Base-by-base conservation (phyloP, 345 rosid genomes). In the Dipteronia dyeriana region DNA sequence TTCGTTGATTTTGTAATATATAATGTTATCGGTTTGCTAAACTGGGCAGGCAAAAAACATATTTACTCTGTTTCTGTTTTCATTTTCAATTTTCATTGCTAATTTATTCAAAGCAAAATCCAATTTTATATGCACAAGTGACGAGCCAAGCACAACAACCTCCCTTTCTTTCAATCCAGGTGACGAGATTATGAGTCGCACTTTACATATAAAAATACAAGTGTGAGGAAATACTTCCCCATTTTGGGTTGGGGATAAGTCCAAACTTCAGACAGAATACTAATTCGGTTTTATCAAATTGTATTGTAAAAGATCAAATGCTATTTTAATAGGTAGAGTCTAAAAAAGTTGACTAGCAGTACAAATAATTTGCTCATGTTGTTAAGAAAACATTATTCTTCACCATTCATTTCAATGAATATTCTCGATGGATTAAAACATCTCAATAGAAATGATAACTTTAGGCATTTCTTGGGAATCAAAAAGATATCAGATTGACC, bases 41-140 rank as follows among this genome's bases (percentile, higher is more conserved):
- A 19, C 59, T 17, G n/a, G 68, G 68, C 16, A 45, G 41, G 69
- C 29, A 14, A 73, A 16, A 62, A 59, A 62, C 60, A 74, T 45
- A 39, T 61, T 43, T 14, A 51, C 47, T 34, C 76, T 14, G 41
- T 60, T 61, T 39, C 22, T 71, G 16, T 31, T 34, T n/a, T n/a
- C 61, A 31, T 7, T 54, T 57, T 54, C 47, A 7, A 31, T 7
- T 54, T 57, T 54, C 47, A 7, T n/a, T 56, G 47, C 26, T 31
- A 31, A 10, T n/a, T 34, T 49, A 70, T 57, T 51, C n/a, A 53
- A 41, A 53, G n/a, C 57, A 16, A 53, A 53, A 16, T 53, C 57
- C 57, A 53, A 53, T 14, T 14, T 51, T 2, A 45, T 45, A 10
- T 45, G 11, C n/a, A n/a, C n/a, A n/a, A n/a, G n/a, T n/a, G n/a